Conservation (phyloP, 2,329 filamentous ascomycete species). For the Fusarium sp. region DNA sequence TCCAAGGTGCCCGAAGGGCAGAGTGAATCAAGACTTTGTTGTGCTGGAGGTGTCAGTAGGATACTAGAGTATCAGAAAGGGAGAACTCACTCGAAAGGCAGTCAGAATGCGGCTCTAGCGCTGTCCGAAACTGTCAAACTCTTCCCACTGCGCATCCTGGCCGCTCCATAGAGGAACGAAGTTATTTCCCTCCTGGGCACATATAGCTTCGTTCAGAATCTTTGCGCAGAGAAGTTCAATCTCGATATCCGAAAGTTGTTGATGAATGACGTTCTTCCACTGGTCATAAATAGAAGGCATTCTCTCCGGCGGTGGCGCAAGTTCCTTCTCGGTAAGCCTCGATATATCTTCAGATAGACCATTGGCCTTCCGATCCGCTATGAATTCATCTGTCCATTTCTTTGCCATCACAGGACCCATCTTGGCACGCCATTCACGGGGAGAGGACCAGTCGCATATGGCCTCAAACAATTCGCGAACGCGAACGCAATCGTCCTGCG, state of each 20-base stretch:
- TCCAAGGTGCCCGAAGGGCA: slow-evolving; percentile 39
- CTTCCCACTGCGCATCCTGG: slow-evolving; percentile 42
- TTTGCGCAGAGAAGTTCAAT: slow-evolving; percentile 40
- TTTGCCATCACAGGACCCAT: slow-evolving; percentile 27
- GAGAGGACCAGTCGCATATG: slow-evolving; percentile 37
- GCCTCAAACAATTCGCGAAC: slow-evolving; percentile 37
- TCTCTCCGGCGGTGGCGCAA: slow-evolving; percentile 18
- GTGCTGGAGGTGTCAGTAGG: slow-evolving; percentile 13
- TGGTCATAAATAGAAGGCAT: slow-evolving; percentile 34
- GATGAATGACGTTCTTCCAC: slow-evolving; percentile 42
- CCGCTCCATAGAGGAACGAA: slow-evolving; percentile 40
- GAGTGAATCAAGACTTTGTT: slow-evolving; percentile 45
- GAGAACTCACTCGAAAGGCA: slow-evolving; percentile 34
- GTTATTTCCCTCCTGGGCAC: slow-evolving; percentile 36
- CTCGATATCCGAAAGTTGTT: slow-evolving; percentile 33
- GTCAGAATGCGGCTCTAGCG: slow-evolving; percentile 42
- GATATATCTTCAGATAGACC: slow-evolving; percentile 11
- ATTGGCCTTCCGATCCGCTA: background rate
- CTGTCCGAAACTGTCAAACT: slow-evolving; percentile 42
- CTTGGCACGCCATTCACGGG: slow-evolving; percentile 34
- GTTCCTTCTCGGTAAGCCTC: slow-evolving; percentile 20
- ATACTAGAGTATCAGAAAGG: accelerated
- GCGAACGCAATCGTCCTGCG: background rate
- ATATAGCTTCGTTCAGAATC: slow-evolving; percentile 38
- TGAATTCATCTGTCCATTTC: slow-evolving; percentile 22